Percentiles rank a stretch among this genome's conserved stretches.
phyloP scores from a whole-genome alignment of 1,139 yeast genomes.

The Saccharomyces hybrid region DNA sequence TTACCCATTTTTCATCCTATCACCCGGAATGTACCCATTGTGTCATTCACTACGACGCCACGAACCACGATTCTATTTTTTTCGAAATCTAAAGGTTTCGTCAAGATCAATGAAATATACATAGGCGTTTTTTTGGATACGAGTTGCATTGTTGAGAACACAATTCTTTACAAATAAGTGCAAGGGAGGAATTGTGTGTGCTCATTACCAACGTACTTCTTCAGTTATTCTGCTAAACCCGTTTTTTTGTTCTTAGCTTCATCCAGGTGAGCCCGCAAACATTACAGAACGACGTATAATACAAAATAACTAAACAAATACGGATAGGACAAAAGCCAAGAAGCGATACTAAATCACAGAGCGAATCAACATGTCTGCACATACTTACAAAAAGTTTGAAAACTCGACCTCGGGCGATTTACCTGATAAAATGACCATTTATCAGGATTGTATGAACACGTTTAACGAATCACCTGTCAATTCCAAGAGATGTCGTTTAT shows the following conservation, averaged over 20 bases:
- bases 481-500: conserved; percentile 76
- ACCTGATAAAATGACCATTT: conserved; percentile 95
- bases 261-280: not conserved
- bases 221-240: not conserved
- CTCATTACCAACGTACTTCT: not conserved
- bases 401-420: conserved; percentile 56
- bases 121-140: not conserved
- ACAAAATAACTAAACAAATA: not conserved
- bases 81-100: conserved; percentile 1
- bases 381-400: conserved; percentile 76
- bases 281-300: not conserved
- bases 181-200: not conserved
- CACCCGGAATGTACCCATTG: not conserved
- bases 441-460: conserved; percentile 89
- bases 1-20: not conserved
- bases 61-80: not conserved
- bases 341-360: not conserved
- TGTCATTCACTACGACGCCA: not conserved
- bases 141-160: not conserved
- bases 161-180: not conserved
- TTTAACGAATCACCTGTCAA: conserved; percentile 90
- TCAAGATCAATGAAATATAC: not conserved
- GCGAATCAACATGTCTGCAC: conserved; percentile 54
- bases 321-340: not conserved
- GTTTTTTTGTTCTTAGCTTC: not conserved